These are phyloP conservation scores for Dalbergia cochinchinensis DNA, from an alignment of 306 rosid species.

Conservation along the genomic window DNA sequence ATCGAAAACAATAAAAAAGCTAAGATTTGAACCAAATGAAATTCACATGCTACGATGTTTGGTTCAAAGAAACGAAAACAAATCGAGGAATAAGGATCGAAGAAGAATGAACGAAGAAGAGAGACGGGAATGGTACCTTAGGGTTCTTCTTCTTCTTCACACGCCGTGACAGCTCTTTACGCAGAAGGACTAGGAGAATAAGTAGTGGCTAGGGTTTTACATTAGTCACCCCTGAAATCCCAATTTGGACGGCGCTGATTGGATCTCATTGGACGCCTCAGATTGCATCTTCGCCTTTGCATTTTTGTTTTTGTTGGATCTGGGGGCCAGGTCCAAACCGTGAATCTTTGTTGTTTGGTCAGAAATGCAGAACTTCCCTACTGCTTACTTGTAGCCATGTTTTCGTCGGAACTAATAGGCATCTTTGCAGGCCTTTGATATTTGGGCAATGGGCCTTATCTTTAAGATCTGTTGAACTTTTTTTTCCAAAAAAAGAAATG, in stretches of 20 bases:
- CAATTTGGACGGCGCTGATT: conserved; percentile 9
- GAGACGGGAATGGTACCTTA: not conserved
- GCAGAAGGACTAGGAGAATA: not conserved
- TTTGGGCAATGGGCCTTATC: no score
- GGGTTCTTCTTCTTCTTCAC: not conserved
- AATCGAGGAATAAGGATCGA: no score
- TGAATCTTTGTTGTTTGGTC: no score
- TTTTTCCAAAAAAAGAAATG: no score
- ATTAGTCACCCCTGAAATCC: not conserved
- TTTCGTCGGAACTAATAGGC: no score
- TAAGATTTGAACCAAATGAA: no score
- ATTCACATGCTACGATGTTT: no score
- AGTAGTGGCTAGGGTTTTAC: not conserved
- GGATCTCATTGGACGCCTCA: not conserved
- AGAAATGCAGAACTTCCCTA: no score
- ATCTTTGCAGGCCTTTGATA: no score
- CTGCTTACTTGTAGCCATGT: no score
- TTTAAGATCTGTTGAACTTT: no score
- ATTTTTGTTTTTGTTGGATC: not conserved
- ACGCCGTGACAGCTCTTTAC: not conserved
- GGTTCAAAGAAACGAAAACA: no score
- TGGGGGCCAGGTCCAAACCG: not conserved
- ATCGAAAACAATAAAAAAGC: not conserved
- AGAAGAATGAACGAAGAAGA: not conserved
- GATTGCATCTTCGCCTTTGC: not conserved